Evolutionary conservation across 2,329 filamentous ascomycete species (phyloP).

Genomic region (Corniculantispora saksenae): DNA sequence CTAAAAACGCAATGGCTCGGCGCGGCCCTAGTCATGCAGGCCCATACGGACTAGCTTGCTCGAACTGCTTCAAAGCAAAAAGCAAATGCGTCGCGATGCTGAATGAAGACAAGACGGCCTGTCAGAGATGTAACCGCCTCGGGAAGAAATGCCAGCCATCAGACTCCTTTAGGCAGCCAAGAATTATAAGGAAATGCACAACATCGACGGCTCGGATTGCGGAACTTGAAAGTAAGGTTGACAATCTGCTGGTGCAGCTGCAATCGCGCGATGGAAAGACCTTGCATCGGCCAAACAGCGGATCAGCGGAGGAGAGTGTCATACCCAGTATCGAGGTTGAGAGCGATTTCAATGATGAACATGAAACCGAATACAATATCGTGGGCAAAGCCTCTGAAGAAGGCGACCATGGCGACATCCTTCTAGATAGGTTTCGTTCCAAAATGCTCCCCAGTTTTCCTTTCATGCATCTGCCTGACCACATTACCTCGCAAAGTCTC

Average conservation of each 20-base stretch:
- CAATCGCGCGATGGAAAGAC: neutral
- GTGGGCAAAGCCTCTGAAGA: too few species aligned
- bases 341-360: neutral
- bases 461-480: neutral
- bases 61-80: slow-evolving; percentile 8
- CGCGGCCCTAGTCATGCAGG: slow-evolving; percentile 5
- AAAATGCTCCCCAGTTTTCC: neutral
- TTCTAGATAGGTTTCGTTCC: neutral
- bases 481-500: neutral
- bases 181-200: neutral
- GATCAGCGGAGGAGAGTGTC: neutral
- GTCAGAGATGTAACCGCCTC: slow-evolving; percentile 8
- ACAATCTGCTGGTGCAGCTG: neutral
- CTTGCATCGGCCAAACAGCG: neutral
- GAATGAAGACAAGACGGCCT: neutral
- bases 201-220: neutral
- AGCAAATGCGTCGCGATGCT: slow-evolving; percentile 5
- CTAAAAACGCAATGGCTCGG: neutral
- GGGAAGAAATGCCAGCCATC: slow-evolving; percentile 1
- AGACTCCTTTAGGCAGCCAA: neutral
- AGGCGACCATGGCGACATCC: too few species aligned
- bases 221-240: slow-evolving; percentile 8
- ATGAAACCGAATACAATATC: too few species aligned
- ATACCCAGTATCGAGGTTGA: slow-evolving; percentile 7
- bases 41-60: slow-evolving; percentile 9